Evolutionary conservation across 2,329 filamentous ascomycete genomes (phyloP).

Genomic region (Dissoconium aciculare): DNA sequence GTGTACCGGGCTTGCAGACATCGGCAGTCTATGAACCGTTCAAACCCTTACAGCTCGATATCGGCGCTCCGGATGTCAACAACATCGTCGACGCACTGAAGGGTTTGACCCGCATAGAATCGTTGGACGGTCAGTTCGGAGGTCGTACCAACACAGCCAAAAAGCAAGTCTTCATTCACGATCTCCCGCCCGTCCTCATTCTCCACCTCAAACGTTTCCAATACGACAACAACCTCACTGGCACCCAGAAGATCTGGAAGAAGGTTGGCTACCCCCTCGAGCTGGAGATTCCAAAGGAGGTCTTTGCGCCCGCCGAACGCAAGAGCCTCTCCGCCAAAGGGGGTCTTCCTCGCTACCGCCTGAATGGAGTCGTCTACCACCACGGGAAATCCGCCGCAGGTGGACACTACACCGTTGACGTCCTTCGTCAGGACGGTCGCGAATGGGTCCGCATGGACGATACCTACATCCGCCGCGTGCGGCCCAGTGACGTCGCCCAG

Average conservation of each 20-base stretch:
- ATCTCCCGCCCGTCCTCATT: slow-evolving; percentile 77
- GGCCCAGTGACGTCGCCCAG: slow-evolving; percentile 77
- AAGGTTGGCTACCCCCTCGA: slow-evolving; percentile 91
- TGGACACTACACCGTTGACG: slow-evolving; percentile 96
- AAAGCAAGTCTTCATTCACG: slow-evolving; percentile 91
- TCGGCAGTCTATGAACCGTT: slow-evolving; percentile 90
- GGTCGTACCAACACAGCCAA: slow-evolving; percentile 65
- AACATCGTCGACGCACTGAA: slow-evolving; percentile 88
- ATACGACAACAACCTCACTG: slow-evolving; percentile 64
- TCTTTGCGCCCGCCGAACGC: slow-evolving; percentile 62
- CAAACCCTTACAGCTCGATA: slow-evolving; percentile 87
- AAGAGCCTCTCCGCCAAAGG: slow-evolving; percentile 50
- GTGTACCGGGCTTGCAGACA: slow-evolving; percentile 70
- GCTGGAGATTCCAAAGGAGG: slow-evolving; percentile 81
- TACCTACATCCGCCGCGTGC: slow-evolving; percentile 71
- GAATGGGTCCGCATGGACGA: slow-evolving; percentile 97
- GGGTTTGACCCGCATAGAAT: slow-evolving; percentile 68
- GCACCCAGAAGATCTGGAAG: slow-evolving; percentile 97
- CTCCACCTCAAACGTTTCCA: slow-evolving; percentile 95
- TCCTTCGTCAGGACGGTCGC: slow-evolving; percentile 79
- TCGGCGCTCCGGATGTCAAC: slow-evolving; percentile 69
- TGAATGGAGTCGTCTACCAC: slow-evolving; percentile 88
- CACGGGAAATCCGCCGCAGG: slow-evolving; percentile 93
- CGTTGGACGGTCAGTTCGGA: slow-evolving; percentile 70
- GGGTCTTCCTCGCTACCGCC: slow-evolving; percentile 64